A percentile compares a stretch with the other conserved stretches of the same genome.
These are phyloP conservation scores for Immersiporthe knoxdaviesiana DNA, from an alignment of 2,329 filamentous ascomycete genomes.

Conservation along the genomic window DNA sequence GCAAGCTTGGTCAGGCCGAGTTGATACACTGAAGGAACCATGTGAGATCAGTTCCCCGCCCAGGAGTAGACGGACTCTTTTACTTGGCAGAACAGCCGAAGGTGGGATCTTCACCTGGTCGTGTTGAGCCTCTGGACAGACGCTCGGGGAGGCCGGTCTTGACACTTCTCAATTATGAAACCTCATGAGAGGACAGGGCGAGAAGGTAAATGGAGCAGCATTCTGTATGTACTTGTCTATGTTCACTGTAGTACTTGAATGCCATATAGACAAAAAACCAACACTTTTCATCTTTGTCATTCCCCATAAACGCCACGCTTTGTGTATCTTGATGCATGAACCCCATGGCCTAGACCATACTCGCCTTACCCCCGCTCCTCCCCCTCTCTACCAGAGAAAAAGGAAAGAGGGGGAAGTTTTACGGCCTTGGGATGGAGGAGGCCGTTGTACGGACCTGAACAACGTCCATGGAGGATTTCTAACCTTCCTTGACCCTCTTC, in stretches of 20 bases:
- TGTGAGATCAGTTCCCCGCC: background rate
- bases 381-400: background rate
- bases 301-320: constrained; percentile 1
- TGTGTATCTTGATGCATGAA: background rate
- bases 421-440: background rate
- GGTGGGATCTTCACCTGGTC: background rate
- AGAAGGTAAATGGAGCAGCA: background rate
- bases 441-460: background rate
- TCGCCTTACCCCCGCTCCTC: too few relatives aligned
- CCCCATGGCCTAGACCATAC: background rate
- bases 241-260: background rate
- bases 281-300: background rate
- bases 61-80: background rate
- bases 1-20: background rate
- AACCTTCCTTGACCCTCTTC: constrained; percentile 64
- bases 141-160: background rate
- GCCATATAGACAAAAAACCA: background rate
- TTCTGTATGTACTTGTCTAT: background rate
- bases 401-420: background rate
- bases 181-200: background rate
- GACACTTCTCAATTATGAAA: background rate
- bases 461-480: constrained; percentile 8
- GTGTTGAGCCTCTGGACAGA: background rate
- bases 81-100: background rate
- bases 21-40: background rate